These are phyloP conservation scores for Passalora sequoiae DNA, from an alignment of 2,329 filamentous ascomycete genomes.

Conservation along the genomic window DNA sequence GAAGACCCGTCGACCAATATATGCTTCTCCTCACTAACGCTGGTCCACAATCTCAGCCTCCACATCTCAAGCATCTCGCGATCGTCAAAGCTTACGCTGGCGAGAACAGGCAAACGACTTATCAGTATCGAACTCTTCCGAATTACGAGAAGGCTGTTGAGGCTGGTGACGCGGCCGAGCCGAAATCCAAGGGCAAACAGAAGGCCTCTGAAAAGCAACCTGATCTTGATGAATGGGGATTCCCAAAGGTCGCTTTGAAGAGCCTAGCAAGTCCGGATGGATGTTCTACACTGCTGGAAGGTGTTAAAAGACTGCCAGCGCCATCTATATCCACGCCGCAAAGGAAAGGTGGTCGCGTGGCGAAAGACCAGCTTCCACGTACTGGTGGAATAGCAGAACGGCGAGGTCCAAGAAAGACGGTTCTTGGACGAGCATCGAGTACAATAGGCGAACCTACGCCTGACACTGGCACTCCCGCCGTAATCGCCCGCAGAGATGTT, in stretches of 20 bases:
- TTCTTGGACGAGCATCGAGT: not conserved
- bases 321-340: not conserved
- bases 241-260: conserved; percentile 35
- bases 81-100: conserved; percentile 52
- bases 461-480: not conserved
- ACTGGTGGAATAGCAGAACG: not conserved
- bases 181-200: conserved; percentile 22
- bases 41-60: conserved; percentile 56
- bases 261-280: conserved; percentile 39
- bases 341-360: not conserved
- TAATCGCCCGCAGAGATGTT: not conserved
- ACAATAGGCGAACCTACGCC: not conserved
- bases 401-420: not conserved
- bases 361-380: not conserved
- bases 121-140: conserved; percentile 50
- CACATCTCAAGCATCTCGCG: conserved; percentile 52
- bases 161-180: conserved; percentile 22
- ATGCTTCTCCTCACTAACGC: conserved; percentile 50
- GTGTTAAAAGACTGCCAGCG: conserved; percentile 9
- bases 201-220: conserved; percentile 20
- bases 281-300: conserved; percentile 38
- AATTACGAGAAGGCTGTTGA: conserved; percentile 53
- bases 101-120: conserved; percentile 46
- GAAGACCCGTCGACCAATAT: conserved; percentile 50
- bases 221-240: conserved; percentile 46